phyloP scores from a whole-genome alignment of 2,329 filamentous ascomycete species.

The Sarocladiaceae sp. region DNA sequence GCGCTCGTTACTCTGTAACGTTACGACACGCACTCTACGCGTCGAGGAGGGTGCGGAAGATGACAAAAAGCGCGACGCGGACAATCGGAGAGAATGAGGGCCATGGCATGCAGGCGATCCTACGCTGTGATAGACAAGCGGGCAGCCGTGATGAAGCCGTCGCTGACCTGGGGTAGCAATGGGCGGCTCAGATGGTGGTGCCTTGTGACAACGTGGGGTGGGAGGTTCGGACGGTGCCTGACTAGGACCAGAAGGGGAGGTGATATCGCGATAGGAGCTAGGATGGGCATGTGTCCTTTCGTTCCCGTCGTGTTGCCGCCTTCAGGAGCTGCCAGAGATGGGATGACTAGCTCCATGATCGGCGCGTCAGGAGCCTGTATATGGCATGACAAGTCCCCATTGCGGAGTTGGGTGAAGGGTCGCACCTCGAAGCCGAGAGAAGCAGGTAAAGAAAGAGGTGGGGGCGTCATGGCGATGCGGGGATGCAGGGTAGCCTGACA shows the following conservation, averaged over 20 bases:
- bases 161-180: constrained; percentile 7
- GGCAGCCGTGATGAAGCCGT: not conserved
- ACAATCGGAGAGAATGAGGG: too few species aligned
- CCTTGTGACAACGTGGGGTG: constrained; percentile 7
- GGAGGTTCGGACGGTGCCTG: constrained; percentile 6
- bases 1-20: constrained; percentile 6
- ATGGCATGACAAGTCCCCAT: too few species aligned
- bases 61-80: not conserved
- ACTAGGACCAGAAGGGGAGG: constrained; percentile 6
- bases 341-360: too few species aligned
- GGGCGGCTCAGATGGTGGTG: constrained; percentile 3
- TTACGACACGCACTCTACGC: constrained; percentile 5
- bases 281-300: not conserved
- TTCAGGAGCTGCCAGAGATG: too few species aligned
- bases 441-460: too few species aligned
- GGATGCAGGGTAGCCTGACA: too few species aligned
- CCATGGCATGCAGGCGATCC: too few species aligned
- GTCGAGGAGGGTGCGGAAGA: constrained; percentile 1
- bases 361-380: too few species aligned
- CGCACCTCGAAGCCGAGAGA: too few species aligned
- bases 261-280: not conserved
- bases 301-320: too few species aligned
- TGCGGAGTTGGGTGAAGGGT: too few species aligned
- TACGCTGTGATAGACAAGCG: not conserved
- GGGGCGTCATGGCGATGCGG: too few species aligned